A percentile compares a stretch with the other conserved stretches of the same genome.
phyloP scores from a whole-genome alignment of 139 green algal species.

The Chlorella vulgaris region DNA sequence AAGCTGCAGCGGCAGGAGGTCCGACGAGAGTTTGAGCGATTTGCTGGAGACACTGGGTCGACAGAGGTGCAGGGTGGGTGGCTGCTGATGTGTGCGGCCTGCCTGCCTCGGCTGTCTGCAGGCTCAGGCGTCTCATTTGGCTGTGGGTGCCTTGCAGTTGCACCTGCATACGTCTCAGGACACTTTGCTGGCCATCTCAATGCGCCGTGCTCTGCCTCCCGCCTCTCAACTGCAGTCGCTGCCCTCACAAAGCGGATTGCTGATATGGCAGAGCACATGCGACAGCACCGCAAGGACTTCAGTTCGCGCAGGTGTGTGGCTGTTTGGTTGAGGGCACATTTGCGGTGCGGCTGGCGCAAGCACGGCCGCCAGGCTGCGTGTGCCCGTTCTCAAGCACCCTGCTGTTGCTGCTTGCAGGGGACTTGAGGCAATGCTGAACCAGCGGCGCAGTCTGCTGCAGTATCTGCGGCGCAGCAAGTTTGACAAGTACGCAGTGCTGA shows the following conservation, averaged over 20 bases:
- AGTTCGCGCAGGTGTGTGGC: constrained; percentile 23
- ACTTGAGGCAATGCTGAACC: constrained; percentile 55
- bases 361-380: no score
- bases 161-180: neutral
- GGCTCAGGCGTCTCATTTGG: neutral
- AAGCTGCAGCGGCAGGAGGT: constrained; percentile 19
- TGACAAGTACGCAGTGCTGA: constrained; percentile 53
- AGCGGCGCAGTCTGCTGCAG: constrained; percentile 58
- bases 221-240: constrained; percentile 39
- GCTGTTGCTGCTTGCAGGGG: constrained; percentile 33
- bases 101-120: neutral
- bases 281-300: constrained; percentile 55
- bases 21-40: constrained; percentile 50
- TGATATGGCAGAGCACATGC: constrained; percentile 53
- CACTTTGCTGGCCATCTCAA: neutral
- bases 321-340: neutral
- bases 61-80: constrained; percentile 64
- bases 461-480: constrained; percentile 67
- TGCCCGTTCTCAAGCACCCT: neutral
- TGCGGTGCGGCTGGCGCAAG: neutral
- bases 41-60: constrained; percentile 56
- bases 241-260: constrained; percentile 54
- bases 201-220: neutral
- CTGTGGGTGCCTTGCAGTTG: neutral
- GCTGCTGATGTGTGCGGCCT: neutral